phyloP scores from a whole-genome alignment of 257 asterid genomes.

The Solanum sparsipilum region DNA sequence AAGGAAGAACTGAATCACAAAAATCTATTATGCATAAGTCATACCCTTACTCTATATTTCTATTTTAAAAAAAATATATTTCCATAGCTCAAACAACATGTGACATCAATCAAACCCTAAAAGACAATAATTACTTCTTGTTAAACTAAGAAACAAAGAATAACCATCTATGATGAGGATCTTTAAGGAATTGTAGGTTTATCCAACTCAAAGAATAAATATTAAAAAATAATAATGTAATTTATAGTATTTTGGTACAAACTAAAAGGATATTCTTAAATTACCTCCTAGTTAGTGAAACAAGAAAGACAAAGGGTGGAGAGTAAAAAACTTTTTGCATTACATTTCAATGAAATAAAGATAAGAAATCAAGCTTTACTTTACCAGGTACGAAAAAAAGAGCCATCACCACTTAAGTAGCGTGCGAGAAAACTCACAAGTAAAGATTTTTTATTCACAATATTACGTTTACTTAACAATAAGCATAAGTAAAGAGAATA shows the following conservation, averaged over 20 bases:
- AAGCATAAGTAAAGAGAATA: not conserved
- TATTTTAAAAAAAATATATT: not conserved
- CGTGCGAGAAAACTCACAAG: not conserved
- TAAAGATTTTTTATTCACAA: not conserved
- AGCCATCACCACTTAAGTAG: not conserved
- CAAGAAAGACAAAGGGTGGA: not conserved
- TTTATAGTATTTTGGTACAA: not conserved
- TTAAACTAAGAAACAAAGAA: not conserved
- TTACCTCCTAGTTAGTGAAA: not conserved
- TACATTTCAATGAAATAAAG: not conserved
- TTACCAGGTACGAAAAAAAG: rapidly evolving
- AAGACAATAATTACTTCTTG: not conserved
- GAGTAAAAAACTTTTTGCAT: not conserved
- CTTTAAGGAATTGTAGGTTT: not conserved
- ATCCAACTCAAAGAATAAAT: not conserved
- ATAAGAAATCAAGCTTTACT: not conserved
- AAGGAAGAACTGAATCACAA: not conserved
- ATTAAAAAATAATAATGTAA: not conserved
- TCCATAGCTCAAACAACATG: not conserved
- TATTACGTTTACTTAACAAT: not conserved
- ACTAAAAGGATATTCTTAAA: not conserved
- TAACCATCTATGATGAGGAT: not conserved
- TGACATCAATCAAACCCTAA: not conserved
- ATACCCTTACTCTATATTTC: not conserved
- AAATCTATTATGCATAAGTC: not conserved